Evolutionary conservation across 139 green algal species (phyloP), one percentile per base, ranked within the genome.

Genomic region (Marvania coccoides): DNA sequence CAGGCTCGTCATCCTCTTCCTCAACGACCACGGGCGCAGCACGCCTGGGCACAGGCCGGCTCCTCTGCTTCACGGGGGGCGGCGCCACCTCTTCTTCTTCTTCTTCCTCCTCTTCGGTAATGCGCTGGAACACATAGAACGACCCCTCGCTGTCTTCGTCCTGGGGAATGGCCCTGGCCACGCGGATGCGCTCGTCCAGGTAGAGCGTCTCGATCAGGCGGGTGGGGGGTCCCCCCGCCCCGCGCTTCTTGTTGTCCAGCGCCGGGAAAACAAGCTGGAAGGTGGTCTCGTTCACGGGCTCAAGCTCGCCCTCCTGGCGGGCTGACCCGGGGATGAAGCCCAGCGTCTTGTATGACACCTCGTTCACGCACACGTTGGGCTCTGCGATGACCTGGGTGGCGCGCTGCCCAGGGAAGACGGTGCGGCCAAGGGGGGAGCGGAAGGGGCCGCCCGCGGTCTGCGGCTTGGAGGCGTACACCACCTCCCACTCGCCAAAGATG

Each of bases 111-210:
- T 28, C 42, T 51, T 51, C 42, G 42, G 19, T 19, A 51, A 51
- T 19, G n/a, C n/a, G n/a, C n/a, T n/a, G n/a, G 24, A 71, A 63
- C 13, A 71, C 63, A 29, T 64, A 71, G 26, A 71, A 71, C 4
- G 23, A 10, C 7, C 19, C 24, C 31, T 71, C 47, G 23, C 40
- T n/a, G 10, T 28, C 26, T 14, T 71, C 63, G 35, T 48, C 26
- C 45, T 64, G 14, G n/a, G 57, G 15, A 23, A 74, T 14, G 46
- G 29, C 4, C 5, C 40, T 9, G 13, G n/a, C 70, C 24, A 66
- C 61, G 42, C 71, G 51, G 47, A 77, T 63, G 57, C 54, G 57
- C 4, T 77, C 71, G 6, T 77, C 71, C 29, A 77, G 56, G 58
- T 77, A 77, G 1, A 42, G 19, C 29, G 55, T 72, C 33, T 58